Evolutionary conservation across 2,329 filamentous ascomycete genomes (phyloP).

Genomic region (Myriosclerotinia scirpicola): DNA sequence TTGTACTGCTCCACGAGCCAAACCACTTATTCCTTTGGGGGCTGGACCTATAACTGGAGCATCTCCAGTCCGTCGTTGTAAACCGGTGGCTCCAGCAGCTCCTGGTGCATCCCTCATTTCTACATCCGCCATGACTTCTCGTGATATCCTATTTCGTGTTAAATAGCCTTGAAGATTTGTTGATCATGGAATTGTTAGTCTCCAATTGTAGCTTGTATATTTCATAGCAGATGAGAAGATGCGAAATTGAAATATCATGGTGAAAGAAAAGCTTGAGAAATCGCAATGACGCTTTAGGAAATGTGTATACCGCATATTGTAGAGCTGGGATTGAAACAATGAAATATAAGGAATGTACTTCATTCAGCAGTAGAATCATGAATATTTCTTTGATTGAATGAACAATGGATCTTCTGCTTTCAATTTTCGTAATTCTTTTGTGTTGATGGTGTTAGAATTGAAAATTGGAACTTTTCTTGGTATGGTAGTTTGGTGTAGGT

Average conservation of each 20-base stretch:
- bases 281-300: conserved; percentile 19
- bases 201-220: background rate
- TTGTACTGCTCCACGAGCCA: conserved; percentile 11
- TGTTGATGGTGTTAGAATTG: background rate
- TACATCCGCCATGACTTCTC: conserved; percentile 5
- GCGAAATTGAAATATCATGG: background rate
- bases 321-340: conserved; percentile 8
- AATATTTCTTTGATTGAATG: conserved; percentile 7
- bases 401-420: conserved; percentile 22
- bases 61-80: background rate
- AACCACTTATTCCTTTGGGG: background rate
- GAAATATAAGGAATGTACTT: conserved; percentile 18
- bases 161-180: background rate
- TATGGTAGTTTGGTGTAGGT: background rate
- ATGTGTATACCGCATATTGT: background rate
- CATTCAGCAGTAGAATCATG: background rate
- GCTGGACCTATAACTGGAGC: background rate
- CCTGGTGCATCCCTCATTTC: conserved; percentile 11
- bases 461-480: background rate
- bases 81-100: background rate
- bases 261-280: conserved; percentile 9
- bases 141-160: background rate
- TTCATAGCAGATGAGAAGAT: background rate
- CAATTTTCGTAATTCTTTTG: background rate
- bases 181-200: background rate